A percentile compares a stretch with the other conserved stretches of the same genome.
Evolutionary conservation across 352 stramenopile genomes (phyloP).

Genomic region (Thalassiosira delicatula): DNA sequence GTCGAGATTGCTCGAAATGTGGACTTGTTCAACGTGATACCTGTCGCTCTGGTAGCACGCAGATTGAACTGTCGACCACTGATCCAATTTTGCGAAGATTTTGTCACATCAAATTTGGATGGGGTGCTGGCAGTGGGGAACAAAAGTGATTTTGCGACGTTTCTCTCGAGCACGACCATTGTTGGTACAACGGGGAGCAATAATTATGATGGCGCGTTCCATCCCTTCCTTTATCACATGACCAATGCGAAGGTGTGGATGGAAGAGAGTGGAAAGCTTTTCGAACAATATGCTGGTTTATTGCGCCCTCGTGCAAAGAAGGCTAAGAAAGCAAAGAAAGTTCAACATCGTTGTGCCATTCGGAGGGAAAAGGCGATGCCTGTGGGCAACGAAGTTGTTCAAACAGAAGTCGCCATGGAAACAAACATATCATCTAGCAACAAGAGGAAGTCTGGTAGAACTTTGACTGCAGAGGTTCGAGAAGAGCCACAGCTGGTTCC

Average conservation of each 20-base stretch:
- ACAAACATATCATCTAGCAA: neutral
- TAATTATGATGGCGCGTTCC: constrained; percentile 62
- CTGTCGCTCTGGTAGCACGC: constrained; percentile 72
- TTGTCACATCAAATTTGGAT: constrained; percentile 81
- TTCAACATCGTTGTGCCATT: too few relatives aligned
- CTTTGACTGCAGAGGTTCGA: neutral
- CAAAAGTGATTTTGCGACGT: constrained; percentile 71
- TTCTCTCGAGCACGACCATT: constrained; percentile 59
- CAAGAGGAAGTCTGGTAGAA: constrained; percentile 11
- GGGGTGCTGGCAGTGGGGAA: constrained; percentile 77
- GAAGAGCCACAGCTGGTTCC: neutral
- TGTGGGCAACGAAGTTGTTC: neutral
- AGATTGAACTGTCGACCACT: constrained; percentile 60
- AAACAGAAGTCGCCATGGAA: too few relatives aligned
- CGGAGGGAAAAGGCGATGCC: neutral
- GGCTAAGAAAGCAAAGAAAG: constrained; percentile 25
- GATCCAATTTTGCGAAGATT: constrained; percentile 74
- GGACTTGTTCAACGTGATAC: constrained; percentile 84
- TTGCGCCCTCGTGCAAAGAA: constrained; percentile 19
- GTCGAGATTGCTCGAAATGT: constrained; percentile 73
- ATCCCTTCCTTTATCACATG: constrained; percentile 69
- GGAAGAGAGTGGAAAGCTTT: constrained; percentile 8
- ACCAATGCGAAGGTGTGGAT: constrained; percentile 44
- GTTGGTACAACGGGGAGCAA: constrained; percentile 5
- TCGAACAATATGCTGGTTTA: constrained; percentile 36